Conservation (phyloP, 2,329 filamentous ascomycete genomes). For the Diaporthe helianthi region DNA sequence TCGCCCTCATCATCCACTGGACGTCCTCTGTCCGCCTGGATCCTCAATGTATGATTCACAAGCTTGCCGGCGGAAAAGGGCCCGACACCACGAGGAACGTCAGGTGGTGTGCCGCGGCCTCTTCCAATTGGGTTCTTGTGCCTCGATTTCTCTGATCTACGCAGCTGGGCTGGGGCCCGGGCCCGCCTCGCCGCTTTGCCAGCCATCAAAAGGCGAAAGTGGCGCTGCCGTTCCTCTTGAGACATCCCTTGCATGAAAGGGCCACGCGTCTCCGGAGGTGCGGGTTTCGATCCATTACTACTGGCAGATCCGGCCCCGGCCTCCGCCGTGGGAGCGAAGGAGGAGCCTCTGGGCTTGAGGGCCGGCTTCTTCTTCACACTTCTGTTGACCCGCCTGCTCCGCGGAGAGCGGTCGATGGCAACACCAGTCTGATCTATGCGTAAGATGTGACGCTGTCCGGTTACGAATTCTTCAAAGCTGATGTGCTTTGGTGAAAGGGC, state of each 20-base stretch:
- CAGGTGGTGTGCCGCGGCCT: not conserved
- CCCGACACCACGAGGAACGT: not conserved
- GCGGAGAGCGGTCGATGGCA: not conserved
- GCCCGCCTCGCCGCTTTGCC: not conserved
- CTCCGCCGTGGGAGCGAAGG: not conserved
- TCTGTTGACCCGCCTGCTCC: not conserved
- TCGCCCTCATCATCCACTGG: not conserved
- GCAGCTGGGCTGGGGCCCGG: not conserved
- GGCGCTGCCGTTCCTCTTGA: not conserved
- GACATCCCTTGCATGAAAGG: not conserved
- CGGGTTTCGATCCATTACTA: not conserved
- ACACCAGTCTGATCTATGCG: not conserved
- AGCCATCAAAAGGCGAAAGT: not conserved
- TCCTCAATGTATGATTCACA: not conserved
- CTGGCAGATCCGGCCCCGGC: not conserved
- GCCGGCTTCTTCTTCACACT: not conserved
- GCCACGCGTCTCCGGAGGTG: not conserved
- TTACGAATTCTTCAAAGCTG: not conserved
- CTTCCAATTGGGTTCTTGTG: not conserved
- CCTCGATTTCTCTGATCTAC: not conserved
- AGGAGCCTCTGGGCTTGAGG: not conserved
- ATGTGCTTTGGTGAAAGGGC: not conserved
- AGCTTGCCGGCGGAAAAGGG: conserved; percentile 1
- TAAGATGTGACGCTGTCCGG: conserved; percentile 5
- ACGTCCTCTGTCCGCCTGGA: too few relatives aligned